These are phyloP conservation scores for Clonostachys rosea DNA, from an alignment of 2,329 filamentous ascomycete species.

Conservation along the genomic window DNA sequence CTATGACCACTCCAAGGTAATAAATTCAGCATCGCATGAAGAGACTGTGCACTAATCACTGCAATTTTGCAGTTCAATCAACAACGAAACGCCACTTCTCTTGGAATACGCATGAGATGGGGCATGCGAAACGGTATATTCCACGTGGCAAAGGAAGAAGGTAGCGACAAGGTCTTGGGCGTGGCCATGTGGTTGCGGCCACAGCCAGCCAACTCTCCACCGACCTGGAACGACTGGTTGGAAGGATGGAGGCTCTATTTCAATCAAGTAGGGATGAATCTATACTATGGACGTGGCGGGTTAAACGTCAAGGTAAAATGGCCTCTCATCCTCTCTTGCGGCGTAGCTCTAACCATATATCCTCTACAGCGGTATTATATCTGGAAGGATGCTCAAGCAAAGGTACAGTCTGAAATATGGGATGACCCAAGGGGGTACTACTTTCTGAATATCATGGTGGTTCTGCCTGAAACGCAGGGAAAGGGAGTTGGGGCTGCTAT, in stretches of 20 bases:
- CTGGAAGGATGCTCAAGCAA: constrained; percentile 63
- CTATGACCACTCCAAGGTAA: constrained; percentile 50
- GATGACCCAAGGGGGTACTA: constrained; percentile 64
- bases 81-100: constrained; percentile 56
- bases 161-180: constrained; percentile 53
- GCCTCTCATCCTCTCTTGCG: neutral
- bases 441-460: constrained; percentile 72
- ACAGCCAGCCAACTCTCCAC: constrained; percentile 33
- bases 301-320: constrained; percentile 50
- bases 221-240: constrained; percentile 58
- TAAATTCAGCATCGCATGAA: too few species aligned
- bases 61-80: constrained; percentile 43
- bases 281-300: constrained; percentile 64
- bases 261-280: constrained; percentile 62
- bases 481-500: constrained; percentile 61
- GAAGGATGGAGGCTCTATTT: constrained; percentile 64
- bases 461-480: constrained; percentile 60
- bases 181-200: constrained; percentile 71
- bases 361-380: constrained; percentile 57
- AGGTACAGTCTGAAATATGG: constrained; percentile 60
- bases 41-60: too few species aligned
- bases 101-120: constrained; percentile 64
- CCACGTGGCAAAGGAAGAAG: constrained; percentile 61
- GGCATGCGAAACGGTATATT: constrained; percentile 67
- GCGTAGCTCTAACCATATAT: neutral